Base-by-base conservation (phyloP, 2,329 filamentous ascomycete species). In the Colletotrichum endophyticum region DNA sequence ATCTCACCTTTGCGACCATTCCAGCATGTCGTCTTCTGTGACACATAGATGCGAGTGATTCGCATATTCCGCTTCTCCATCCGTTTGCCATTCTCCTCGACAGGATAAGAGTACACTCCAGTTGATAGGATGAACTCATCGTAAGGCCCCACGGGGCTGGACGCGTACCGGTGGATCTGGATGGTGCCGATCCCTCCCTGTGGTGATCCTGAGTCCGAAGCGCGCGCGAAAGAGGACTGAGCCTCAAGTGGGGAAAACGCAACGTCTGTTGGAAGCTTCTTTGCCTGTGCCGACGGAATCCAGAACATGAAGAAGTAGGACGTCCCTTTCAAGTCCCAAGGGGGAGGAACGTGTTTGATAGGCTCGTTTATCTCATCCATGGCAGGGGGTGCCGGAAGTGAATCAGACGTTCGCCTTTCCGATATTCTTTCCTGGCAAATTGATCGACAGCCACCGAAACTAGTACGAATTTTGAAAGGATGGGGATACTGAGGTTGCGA, bases 21-120 rank as follows among this genome's bases (percentile, higher is more conserved):
- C 81, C 87, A 90, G 77, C 87, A 88, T 0, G 88, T 89, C 28
- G 87, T 80, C 78, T 87, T 87, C 78, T 89, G 87, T n/a, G 88
- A 90, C 16, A 91, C 89, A 79, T 90, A 91, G 16, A 90, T 88
- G 27, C 88, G 84, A 19, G 89, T 89, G 77, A 90, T 86, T 56
- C 87, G 84, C 22, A 83, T 79, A 64, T 85, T 87, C 36, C 80
- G 83, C 70, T 80, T 84, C 71, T 79, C 84, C 32, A 77, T 78
- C 28, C 80, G 78, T 76, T 80, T 84, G 8, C 80, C 82, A 7
- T 81, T 80, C 30, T 82, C 78, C 25, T 84, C 85, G 36, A 85
- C 81, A 16, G 83, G 81, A 75, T 87, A 87, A 12, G 84, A 83
- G 77, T 87, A 89, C 63, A 79, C 82, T 2, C 89, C 89, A 0